These are phyloP conservation scores for Arthrobotrys sinensis DNA, from an alignment of 2,329 filamentous ascomycete species.

Conservation along the genomic window DNA sequence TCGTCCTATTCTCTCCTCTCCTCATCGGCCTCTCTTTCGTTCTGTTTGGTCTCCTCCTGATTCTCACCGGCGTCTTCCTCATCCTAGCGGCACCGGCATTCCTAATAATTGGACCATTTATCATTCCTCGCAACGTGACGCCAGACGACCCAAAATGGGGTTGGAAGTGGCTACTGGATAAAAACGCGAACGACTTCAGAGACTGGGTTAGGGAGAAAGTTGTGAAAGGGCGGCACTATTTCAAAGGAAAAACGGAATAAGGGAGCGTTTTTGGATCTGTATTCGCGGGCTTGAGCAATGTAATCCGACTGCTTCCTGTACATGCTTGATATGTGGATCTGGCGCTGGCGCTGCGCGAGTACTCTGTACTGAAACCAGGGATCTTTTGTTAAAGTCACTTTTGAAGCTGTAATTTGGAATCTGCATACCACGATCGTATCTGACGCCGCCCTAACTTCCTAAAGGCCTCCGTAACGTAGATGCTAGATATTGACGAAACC, in stretches of 20 bases:
- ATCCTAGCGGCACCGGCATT: constrained; percentile 50
- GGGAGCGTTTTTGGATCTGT: neutral
- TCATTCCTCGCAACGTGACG: constrained; percentile 53
- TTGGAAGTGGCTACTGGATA: constrained; percentile 57
- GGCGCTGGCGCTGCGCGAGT: too few relatives aligned
- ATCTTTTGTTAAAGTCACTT: too few relatives aligned
- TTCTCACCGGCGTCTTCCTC: constrained; percentile 45
- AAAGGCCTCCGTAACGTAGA: too few relatives aligned
- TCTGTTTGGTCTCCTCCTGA: constrained; percentile 31
- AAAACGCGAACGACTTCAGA: constrained; percentile 36
- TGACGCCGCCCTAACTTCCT: too few relatives aligned
- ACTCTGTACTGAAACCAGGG: too few relatives aligned
- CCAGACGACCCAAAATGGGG: constrained; percentile 51
- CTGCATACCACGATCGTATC: too few relatives aligned
- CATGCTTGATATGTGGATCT: too few relatives aligned
- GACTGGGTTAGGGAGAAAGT: constrained; percentile 45
- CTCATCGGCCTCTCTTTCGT: constrained; percentile 52
- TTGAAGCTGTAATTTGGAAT: too few relatives aligned
- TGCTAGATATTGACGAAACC: too few relatives aligned
- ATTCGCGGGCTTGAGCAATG: neutral
- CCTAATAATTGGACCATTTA: constrained; percentile 47
- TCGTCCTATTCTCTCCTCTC: constrained; percentile 54
- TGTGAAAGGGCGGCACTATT: constrained; percentile 37
- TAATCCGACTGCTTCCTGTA: neutral
- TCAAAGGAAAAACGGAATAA: constrained; percentile 33